Evolutionary conservation across 768 basidiomycete genomes (phyloP), one percentile per base, ranked within the genome.

Genomic region (Termitomyces sp.): DNA sequence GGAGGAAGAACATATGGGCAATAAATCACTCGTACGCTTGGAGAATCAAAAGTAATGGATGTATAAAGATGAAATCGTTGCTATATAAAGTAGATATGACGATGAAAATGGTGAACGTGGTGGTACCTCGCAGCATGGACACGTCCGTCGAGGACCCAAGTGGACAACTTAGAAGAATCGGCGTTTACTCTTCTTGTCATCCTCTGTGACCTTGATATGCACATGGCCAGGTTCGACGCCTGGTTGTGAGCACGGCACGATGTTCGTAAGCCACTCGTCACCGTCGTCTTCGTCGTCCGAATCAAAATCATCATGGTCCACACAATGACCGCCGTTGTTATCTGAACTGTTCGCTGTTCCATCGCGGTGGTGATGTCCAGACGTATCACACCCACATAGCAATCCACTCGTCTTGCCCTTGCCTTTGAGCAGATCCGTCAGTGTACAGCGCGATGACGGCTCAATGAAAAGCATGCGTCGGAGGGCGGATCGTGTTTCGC

Each of bases 381-480:
- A 53, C 30, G 71, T 72, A 24, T 79, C 81, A 69, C 94, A 97
- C 18, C 86, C 84, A 68, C 94, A 97, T 49, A 94, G 78, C 58
- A 96, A 75, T 26, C 85, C 87, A 59, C 81, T 82, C 26, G 83
- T 81, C 68, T 88, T 90, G 54, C 90, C 88, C 51, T 75, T 77
- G 28, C 94, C 94, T 68, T 88, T 86, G 53, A 98, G 79, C 50
- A 99, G 73, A 69, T 98, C 94, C 12, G 92, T 90, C 57, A 99
- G 82, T 30, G 97, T 98, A 69, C 94, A 96, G 42, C 97, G 86
- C 49, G 87, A 84, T 18, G 81, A 76, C 4, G 96, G 92, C 67
- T 98, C 96, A 49, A 98, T 83, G 64, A 85, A 87, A 64, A 99
- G 78, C 97, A 99, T 99, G 54, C 94, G 84, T 58, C 93, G 89